Percentiles rank a stretch among this genome's conserved stretches.
These are phyloP conservation scores for Skeletonema tropicum DNA, from an alignment of 108 stramenopile genomes.

Conservation along the genomic window DNA sequence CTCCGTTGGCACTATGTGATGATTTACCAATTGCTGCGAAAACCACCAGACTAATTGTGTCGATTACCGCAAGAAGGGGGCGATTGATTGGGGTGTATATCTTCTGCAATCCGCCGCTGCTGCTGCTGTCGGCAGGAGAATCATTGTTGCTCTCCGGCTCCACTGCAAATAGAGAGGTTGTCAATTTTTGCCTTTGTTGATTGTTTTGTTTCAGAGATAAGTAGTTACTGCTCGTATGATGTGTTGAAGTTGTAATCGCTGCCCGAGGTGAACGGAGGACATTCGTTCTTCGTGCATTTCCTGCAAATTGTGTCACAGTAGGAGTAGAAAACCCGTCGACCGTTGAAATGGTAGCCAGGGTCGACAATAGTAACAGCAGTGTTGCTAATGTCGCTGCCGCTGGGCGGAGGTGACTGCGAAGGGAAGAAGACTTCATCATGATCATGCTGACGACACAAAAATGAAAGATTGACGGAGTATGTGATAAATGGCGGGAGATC, in stretches of 20 bases:
- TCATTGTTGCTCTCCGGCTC: neutral
- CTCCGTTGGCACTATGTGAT: constrained; percentile 56
- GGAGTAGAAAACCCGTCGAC: neutral
- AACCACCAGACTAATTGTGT: constrained; percentile 41
- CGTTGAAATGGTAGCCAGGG: neutral
- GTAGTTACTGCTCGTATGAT: neutral
- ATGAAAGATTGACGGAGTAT: no score
- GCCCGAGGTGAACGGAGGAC: neutral
- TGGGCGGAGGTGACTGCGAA: neutral
- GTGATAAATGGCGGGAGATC: no score
- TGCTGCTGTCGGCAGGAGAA: neutral
- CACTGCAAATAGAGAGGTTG: neutral
- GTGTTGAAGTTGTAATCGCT: neutral
- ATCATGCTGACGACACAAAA: no score
- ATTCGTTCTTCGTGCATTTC: neutral
- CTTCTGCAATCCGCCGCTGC: neutral
- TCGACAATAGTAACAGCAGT: neutral
- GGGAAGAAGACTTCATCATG: neutral
- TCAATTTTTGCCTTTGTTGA: neutral
- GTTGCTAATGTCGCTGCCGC: neutral
- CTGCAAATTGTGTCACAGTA: neutral
- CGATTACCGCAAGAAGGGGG: constrained; percentile 58
- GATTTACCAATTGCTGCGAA: constrained; percentile 74
- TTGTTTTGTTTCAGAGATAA: neutral
- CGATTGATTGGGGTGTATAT: constrained; percentile 53